Percentiles rank a stretch among this genome's conserved stretches.
Evolutionary conservation across 208 protist species (phyloP).

Genomic region (Trypanosoma avium): DNA sequence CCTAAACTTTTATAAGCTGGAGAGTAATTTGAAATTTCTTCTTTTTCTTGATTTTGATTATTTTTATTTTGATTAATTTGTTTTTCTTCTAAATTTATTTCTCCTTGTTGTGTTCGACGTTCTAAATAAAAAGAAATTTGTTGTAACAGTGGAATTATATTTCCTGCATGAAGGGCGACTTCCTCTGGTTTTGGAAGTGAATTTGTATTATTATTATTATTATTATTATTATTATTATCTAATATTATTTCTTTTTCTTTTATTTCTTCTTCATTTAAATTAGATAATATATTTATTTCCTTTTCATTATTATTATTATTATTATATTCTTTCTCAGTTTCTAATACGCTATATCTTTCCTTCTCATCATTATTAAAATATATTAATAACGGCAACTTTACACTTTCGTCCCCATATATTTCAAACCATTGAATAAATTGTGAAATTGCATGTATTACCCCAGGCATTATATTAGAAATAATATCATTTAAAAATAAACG

Average conservation of each 20-base stretch:
- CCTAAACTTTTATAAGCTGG: no score
- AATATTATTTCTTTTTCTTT: neutral
- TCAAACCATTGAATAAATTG: conserved; percentile 34
- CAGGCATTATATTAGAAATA: conserved; percentile 31
- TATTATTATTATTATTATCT: neutral
- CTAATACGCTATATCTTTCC: neutral
- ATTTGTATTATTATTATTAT: neutral
- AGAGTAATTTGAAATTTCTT: no score
- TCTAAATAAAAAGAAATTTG: conserved; percentile 30
- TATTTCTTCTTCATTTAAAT: no score
- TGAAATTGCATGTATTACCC: conserved; percentile 21
- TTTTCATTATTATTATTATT: neutral
- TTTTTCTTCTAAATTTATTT: no score
- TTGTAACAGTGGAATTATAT: conserved; percentile 23
- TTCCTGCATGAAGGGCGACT: conserved; percentile 27
- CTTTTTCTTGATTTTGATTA: no score
- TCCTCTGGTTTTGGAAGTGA: conserved; percentile 8
- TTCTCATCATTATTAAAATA: conserved; percentile 25
- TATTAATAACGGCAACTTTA: conserved; percentile 30
- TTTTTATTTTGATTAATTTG: no score
- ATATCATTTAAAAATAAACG: conserved; percentile 34
- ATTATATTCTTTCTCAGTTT: neutral
- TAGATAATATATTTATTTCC: no score
- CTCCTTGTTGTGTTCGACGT: conserved; percentile 2
- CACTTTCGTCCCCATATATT: conserved; percentile 25